These are phyloP conservation scores for Catenaria anguillulae DNA, from an alignment of 371 early-diverging fungal species.

Conservation along the genomic window DNA sequence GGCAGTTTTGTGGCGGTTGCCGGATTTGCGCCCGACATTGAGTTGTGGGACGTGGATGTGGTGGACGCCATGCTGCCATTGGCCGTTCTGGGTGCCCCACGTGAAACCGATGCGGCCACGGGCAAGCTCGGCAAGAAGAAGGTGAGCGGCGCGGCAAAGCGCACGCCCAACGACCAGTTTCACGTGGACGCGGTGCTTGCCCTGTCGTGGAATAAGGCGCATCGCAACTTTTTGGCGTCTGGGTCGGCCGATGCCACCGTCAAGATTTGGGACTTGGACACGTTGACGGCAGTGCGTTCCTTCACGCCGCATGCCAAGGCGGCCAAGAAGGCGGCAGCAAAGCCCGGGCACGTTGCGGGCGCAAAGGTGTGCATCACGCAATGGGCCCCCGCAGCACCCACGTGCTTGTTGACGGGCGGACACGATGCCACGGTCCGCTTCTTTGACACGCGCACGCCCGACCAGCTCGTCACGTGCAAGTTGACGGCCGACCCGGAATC, in stretches of 20 bases:
- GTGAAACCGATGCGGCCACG: slow-evolving; percentile 23
- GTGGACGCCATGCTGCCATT: slow-evolving; percentile 82
- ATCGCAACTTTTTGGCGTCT: slow-evolving; percentile 5
- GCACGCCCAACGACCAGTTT: slow-evolving; percentile 10
- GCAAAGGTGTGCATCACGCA: slow-evolving; percentile 11
- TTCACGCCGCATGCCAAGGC: not conserved
- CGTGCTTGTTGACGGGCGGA: slow-evolving; percentile 71
- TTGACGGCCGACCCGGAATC: slow-evolving; percentile 80
- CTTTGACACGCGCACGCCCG: slow-evolving; percentile 74
- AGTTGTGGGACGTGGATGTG: slow-evolving; percentile 91
- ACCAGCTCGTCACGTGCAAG: slow-evolving; percentile 38
- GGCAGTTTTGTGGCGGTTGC: slow-evolving; percentile 79
- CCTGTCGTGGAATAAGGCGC: slow-evolving; percentile 2
- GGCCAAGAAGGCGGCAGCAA: too few relatives aligned
- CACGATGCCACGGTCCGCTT: slow-evolving; percentile 72
- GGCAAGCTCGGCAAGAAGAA: slow-evolving; percentile 29
- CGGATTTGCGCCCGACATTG: slow-evolving; percentile 89
- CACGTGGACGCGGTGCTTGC: slow-evolving; percentile 64
- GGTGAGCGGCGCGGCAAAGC: slow-evolving; percentile 28
- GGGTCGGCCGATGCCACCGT: slow-evolving; percentile 10
- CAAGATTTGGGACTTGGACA: slow-evolving; percentile 8
- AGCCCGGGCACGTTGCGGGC: slow-evolving; percentile 26
- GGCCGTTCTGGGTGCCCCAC: slow-evolving; percentile 53
- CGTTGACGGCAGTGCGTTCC: not conserved
- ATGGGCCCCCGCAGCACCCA: slow-evolving; percentile 78